Evolutionary conservation across 1,139 yeast genomes (phyloP).

Genomic region (Kodamaea sp.): DNA sequence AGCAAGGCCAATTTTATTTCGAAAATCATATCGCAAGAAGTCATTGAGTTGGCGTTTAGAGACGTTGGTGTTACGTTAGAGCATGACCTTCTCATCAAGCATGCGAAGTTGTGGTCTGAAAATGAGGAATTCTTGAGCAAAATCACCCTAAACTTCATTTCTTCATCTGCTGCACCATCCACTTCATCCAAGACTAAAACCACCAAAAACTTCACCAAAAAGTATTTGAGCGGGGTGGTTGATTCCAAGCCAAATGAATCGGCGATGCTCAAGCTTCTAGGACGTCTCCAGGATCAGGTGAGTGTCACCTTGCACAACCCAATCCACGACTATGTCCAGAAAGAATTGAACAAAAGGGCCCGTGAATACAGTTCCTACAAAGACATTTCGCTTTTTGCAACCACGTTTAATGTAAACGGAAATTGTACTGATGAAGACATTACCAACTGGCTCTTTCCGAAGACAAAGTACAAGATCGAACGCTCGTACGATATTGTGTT

Average conservation of each 20-base stretch:
- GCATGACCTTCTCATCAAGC: slow-evolving; percentile 48
- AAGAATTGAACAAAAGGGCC: slow-evolving; percentile 50
- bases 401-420: slow-evolving; percentile 75
- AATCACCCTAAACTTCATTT: slow-evolving; percentile 42
- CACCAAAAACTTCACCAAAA: slow-evolving; percentile 48
- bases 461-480: slow-evolving; percentile 13
- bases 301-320: slow-evolving; percentile 62
- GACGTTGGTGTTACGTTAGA: slow-evolving; percentile 47
- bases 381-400: slow-evolving; percentile 57
- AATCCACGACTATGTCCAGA: slow-evolving; percentile 65
- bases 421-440: slow-evolving; percentile 53
- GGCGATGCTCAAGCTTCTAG: slow-evolving; percentile 51
- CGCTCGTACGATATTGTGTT: slow-evolving; percentile 67
- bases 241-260: slow-evolving; percentile 45
- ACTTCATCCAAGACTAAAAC: slow-evolving; percentile 34
- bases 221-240: slow-evolving; percentile 40
- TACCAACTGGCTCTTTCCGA: slow-evolving; percentile 61
- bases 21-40: slow-evolving; percentile 61
- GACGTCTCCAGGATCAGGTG: slow-evolving; percentile 49
- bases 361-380: slow-evolving; percentile 52
- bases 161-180: slow-evolving; percentile 33
- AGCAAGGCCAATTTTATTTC: slow-evolving; percentile 62
- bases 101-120: slow-evolving; percentile 62
- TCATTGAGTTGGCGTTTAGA: slow-evolving; percentile 56
- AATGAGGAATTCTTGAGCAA: slow-evolving; percentile 52